Evolutionary conservation across 805 yeast genomes (phyloP), one percentile per base, ranked within the genome.

Genomic region (Candida nonsorbophila): DNA sequence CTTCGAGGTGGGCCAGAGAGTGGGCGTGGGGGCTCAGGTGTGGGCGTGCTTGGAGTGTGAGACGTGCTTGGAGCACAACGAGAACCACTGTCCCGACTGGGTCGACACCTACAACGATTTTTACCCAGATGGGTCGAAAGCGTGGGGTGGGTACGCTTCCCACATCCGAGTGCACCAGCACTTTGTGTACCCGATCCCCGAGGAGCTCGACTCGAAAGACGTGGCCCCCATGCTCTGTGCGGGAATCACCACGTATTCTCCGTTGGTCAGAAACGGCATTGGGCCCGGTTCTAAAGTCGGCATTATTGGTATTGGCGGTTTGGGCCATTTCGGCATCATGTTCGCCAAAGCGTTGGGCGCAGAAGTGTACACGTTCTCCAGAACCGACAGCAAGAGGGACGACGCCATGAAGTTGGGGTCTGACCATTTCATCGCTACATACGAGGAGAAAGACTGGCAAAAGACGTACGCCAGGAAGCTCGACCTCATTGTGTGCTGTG

Each of bases 21-120:
- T 82, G 16, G 94, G 90, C 31, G 69, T 82, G 28, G 94, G 94
- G 43, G 90, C 92, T 15, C 78, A 74, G 47, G 62, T 69, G 15
- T 61, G 58, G 34, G 62, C 82, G 21, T 84, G 94, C 60, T 53
- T 66, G 32, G 58, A 70, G 10, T 84, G 94, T 58, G 46, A 62
- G 27, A 64, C 75, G 46, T 84, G 75, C 44, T 22, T 41, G n/a
- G 18, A 33, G 17, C 47, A 49, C 28, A 50, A 55, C 37, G 66
- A 65, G 35, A 57, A 55, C 24, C 74, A 72, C 62, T 83, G 94
- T 59, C 36, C 40, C 9, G 48, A 63, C 9, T 54, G 60, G 28
- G 68, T 65, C 19, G 47, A 50, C 29, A 81, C 90, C 14, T 82
- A 79, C 55, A 60, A 66, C 38, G 77, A 71, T 49, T 29, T 16